Base-by-base conservation (phyloP, 140 eudicot species). In the Stevia rebaudiana region DNA sequence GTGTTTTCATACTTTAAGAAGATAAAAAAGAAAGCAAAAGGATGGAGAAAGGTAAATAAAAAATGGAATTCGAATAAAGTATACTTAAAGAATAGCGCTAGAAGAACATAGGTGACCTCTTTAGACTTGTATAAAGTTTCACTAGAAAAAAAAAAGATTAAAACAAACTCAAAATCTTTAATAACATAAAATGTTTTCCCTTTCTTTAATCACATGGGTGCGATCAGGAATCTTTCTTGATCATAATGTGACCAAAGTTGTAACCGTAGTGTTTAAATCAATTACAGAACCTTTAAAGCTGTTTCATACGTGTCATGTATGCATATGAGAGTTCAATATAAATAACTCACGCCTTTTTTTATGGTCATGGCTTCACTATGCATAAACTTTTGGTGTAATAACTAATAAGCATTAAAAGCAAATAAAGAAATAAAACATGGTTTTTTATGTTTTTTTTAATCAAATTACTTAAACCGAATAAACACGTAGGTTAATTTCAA, bases 361-460 rank as follows among this genome's bases (percentile, higher is more conserved):
- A n/a, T 83, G 63, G 80, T 78, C 24, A 83, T 78, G 68, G 92
- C 81, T 37, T 86, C 92, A 65, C 60, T 76, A 70, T 76, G 80
- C 81, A 84, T 87, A 46, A 67, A 76, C 54, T 79, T 81, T 60
- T 84, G 89, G 63, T 61, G n/a, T n/a, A n/a, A n/a, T n/a, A n/a
- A 87, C 74, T 81, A 87, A 30, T 30, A 2, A 67, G 60, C 70
- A 65, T 84, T 87, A 63, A 87, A 87, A 19, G 88, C 92, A 77
- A 70, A 87, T 16, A 88, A 84, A 76, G 91, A 91, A 65, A 28
- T 5, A 1, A n/a, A n/a, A n/a, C n/a, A n/a, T n/a, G n/a, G n/a
- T n/a, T n/a, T n/a, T n/a, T n/a, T n/a, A n/a, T n/a, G n/a, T n/a
- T n/a, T 28, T 28, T 28, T 28, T 2, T 28, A 28, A 28, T 4